A percentile compares a stretch with the other conserved stretches of the same genome.
phyloP scores from a whole-genome alignment of 345 rosid species.

The Salix viminalis region DNA sequence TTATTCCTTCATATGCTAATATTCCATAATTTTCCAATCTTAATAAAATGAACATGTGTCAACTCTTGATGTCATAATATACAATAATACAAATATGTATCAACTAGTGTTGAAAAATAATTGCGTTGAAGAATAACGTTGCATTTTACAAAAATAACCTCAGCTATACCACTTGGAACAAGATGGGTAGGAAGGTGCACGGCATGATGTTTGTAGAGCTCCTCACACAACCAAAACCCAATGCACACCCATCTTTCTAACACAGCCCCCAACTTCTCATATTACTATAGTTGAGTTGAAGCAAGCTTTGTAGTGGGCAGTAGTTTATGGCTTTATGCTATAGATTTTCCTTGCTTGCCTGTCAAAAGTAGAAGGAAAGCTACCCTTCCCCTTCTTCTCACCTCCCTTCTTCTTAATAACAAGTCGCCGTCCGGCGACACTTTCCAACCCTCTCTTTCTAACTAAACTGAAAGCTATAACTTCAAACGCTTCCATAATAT shows the following conservation, averaged over 20 bases:
- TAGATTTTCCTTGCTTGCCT: conserved; percentile 6
- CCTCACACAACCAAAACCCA: too few species aligned
- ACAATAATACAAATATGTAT: too few species aligned
- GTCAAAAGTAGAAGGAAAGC: not conserved
- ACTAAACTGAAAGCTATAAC: not conserved
- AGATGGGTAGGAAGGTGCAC: too few species aligned
- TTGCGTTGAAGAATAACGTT: too few species aligned
- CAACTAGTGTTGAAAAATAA: too few species aligned
- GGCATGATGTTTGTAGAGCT: too few species aligned
- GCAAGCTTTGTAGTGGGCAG: too few species aligned
- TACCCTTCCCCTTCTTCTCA: not conserved
- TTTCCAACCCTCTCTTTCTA: not conserved
- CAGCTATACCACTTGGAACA: too few species aligned
- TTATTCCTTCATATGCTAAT: not conserved
- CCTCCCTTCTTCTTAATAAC: not conserved
- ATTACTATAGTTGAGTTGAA: too few species aligned
- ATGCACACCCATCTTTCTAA: too few species aligned
- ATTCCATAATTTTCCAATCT: not conserved
- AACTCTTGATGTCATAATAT: not conserved
- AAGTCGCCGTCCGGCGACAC: conserved; percentile 10
- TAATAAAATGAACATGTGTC: not conserved
- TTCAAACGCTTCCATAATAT: not conserved
- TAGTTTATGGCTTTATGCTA: not conserved
- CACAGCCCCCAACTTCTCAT: too few species aligned
- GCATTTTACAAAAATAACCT: too few species aligned